Evolutionary conservation across 306 rosid genomes (phyloP).

Genomic region (Delonix regia): DNA sequence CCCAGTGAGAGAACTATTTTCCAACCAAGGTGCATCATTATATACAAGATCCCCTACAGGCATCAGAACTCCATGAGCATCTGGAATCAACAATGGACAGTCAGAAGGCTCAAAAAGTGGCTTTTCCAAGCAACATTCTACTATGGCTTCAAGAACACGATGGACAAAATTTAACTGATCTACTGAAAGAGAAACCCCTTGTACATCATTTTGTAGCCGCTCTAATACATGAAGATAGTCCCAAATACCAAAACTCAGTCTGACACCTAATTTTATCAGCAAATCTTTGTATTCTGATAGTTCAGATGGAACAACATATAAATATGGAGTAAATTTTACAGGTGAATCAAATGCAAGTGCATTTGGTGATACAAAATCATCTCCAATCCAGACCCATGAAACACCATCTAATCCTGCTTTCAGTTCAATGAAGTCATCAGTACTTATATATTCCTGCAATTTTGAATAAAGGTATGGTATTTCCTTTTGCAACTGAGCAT

Average conservation of each 20-base stretch:
- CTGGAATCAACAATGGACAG: conserved; percentile 77
- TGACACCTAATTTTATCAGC: conserved; percentile 78
- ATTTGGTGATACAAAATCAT: conserved; percentile 82
- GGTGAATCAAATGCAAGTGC: conserved; percentile 98
- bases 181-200: conserved; percentile 67
- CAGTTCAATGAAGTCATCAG: conserved; percentile 51
- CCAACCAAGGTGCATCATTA: conserved; percentile 99
- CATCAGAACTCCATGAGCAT: conserved; percentile 77
- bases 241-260: conserved; percentile 70
- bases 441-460: conserved; percentile 66
- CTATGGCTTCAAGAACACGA: conserved; percentile 89
- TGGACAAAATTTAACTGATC: conserved; percentile 86
- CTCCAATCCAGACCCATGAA: conserved; percentile 99
- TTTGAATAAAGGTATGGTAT: conserved; percentile 72
- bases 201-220: conserved; percentile 71
- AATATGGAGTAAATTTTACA: conserved; percentile 91
- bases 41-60: conserved; percentile 71
- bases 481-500: conserved; percentile 65
- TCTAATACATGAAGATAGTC: conserved; percentile 79
- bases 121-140: conserved; percentile 75
- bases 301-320: conserved; percentile 95
- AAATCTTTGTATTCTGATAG: conserved; percentile 79
- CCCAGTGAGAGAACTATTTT: conserved; percentile 66
- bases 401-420: conserved; percentile 66
- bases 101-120: conserved; percentile 59